These are phyloP conservation scores for Tolypocladium ophioglossoides DNA, from an alignment of 2,329 filamentous ascomycete species.

Conservation along the genomic window DNA sequence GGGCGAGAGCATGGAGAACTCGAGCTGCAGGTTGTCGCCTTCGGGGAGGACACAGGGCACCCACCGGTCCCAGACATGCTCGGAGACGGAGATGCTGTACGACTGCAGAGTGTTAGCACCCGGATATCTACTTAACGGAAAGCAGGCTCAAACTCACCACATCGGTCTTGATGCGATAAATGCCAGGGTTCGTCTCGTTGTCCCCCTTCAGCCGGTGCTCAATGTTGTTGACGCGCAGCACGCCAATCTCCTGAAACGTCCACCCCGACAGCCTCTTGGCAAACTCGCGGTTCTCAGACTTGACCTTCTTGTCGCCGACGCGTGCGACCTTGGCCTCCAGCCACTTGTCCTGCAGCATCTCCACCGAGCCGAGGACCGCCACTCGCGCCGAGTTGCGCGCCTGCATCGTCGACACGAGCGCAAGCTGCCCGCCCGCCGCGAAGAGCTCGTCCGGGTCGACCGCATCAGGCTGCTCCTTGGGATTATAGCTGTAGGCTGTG, in stretches of 20 bases:
- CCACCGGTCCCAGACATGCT: slow-evolving; percentile 68
- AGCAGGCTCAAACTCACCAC: slow-evolving; percentile 54
- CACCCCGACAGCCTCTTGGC: slow-evolving; percentile 79
- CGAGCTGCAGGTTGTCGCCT: slow-evolving; percentile 74
- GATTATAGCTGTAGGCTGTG: slow-evolving; percentile 89
- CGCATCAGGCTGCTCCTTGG: slow-evolving; percentile 66
- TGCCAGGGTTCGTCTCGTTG: slow-evolving; percentile 64
- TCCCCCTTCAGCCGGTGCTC: slow-evolving; percentile 58
- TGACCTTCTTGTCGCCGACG: slow-evolving; percentile 37
- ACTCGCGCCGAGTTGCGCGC: slow-evolving; percentile 89
- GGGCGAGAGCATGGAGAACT: slow-evolving; percentile 97
- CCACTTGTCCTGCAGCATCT: slow-evolving; percentile 83
- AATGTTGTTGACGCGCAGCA: slow-evolving; percentile 73
- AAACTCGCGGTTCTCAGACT: slow-evolving; percentile 75
- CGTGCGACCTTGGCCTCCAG: slow-evolving; percentile 71
- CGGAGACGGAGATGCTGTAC: slow-evolving; percentile 81
- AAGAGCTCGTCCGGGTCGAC: slow-evolving; percentile 68
- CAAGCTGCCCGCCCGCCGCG: slow-evolving; percentile 72
- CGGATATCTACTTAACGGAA: neutral
- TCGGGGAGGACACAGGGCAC: slow-evolving; percentile 60
- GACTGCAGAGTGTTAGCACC: slow-evolving; percentile 39
- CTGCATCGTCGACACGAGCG: slow-evolving; percentile 77
- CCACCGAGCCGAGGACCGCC: slow-evolving; percentile 72
- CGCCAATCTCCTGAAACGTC: slow-evolving; percentile 90
- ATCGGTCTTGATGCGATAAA: slow-evolving; percentile 95